Percentiles rank a stretch among this genome's conserved stretches.
phyloP scores from a whole-genome alignment of 2,329 filamentous ascomycete genomes.

The Aschersonia sp. region DNA sequence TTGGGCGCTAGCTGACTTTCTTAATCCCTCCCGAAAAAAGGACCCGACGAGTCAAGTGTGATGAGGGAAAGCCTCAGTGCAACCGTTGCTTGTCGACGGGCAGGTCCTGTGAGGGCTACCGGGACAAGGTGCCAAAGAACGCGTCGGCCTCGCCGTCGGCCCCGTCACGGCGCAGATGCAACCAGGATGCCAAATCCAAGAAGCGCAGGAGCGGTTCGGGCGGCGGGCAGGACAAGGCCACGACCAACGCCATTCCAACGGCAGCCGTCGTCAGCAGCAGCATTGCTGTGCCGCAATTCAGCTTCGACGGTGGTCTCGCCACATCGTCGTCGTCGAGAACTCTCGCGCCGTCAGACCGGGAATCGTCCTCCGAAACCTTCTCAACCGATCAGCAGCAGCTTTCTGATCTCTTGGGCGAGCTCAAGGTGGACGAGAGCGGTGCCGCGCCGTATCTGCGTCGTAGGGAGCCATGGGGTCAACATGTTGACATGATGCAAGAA shows the following conservation, averaged over 20 bases:
- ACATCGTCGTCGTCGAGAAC: background rate
- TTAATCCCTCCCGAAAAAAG: background rate
- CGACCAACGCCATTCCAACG: too few species aligned
- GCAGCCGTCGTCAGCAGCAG: background rate
- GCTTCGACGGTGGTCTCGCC: background rate
- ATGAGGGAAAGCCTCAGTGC: conserved; percentile 1
- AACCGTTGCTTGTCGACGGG: conserved; percentile 1
- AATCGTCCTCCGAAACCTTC: conserved; percentile 26
- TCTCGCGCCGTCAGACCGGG: background rate
- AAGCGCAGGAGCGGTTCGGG: background rate
- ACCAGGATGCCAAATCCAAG: background rate
- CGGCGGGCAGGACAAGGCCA: background rate
- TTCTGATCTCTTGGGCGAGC: conserved; percentile 65
- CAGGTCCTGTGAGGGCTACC: conserved; percentile 1
- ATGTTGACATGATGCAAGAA: conserved; percentile 21
- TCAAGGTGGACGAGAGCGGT: conserved; percentile 77
- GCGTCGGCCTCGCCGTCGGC: background rate
- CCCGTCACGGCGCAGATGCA: background rate
- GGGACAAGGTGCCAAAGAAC: background rate
- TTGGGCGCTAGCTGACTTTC: background rate
- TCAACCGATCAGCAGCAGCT: conserved; percentile 49
- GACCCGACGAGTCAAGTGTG: conserved; percentile 1
- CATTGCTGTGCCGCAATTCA: background rate
- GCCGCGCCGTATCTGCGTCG: conserved; percentile 77
- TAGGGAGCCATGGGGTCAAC: conserved; percentile 33